Percentiles rank a stretch among this genome's conserved stretches.
phyloP scores from a whole-genome alignment of 176 grass and related monocot genomes.

The Eragrostis nindensis region DNA sequence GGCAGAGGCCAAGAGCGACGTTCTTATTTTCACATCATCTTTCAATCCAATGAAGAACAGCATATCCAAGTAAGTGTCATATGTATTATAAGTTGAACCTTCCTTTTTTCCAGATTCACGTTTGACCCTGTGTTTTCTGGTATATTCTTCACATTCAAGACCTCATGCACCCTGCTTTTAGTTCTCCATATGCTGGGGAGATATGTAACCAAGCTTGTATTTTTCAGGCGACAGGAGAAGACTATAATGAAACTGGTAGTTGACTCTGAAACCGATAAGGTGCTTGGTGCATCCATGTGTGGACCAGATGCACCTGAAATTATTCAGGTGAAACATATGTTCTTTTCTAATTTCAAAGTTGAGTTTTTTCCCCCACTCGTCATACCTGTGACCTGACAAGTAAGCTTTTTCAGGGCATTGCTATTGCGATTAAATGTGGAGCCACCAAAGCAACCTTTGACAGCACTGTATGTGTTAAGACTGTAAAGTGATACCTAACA shows the following conservation, averaged over 20 bases:
- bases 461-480: conserved; percentile 65
- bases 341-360: neutral
- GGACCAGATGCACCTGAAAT: conserved; percentile 91
- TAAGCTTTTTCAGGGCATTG: conserved; percentile 61
- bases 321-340: conserved; percentile 63
- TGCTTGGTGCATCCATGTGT: conserved; percentile 90
- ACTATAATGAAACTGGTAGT: conserved; percentile 82
- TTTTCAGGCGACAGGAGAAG: conserved; percentile 75
- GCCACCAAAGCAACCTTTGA: conserved; percentile 91
- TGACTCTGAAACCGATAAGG: conserved; percentile 71
- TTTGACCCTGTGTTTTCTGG: neutral
- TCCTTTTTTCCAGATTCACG: neutral
- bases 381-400: neutral
- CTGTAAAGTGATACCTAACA: neutral
- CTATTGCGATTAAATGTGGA: conserved; percentile 84
- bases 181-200: neutral
- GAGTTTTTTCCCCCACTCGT: neutral
- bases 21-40: conserved; percentile 82
- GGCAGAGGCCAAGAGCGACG: conserved; percentile 65
- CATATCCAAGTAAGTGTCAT: conserved; percentile 79
- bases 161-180: neutral
- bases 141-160: neutral
- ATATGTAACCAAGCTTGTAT: neutral
- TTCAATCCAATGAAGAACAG: conserved; percentile 98
- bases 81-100: neutral